Conservation (phyloP, 2,329 filamentous ascomycete species). For the Tricladium varicosporioides region DNA sequence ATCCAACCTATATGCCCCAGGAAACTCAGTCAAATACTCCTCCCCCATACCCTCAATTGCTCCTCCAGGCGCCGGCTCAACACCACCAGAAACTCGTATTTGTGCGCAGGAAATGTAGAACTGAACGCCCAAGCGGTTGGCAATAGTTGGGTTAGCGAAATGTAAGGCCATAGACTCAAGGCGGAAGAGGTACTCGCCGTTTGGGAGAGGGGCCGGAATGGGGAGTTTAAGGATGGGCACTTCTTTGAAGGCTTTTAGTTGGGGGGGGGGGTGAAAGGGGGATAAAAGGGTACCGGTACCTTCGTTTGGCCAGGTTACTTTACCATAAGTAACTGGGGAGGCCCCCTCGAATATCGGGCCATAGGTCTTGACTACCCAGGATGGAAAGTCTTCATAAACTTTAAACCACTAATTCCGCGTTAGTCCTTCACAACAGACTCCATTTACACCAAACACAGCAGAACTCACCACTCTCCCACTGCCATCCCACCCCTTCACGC, state of each 20-base stretch:
- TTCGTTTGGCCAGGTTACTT: background rate
- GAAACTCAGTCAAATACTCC: background rate
- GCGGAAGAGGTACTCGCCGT: conserved; percentile 56
- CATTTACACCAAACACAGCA: background rate
- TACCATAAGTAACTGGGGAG: background rate
- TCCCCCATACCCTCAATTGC: background rate
- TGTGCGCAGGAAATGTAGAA: conserved; percentile 36
- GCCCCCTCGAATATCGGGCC: background rate
- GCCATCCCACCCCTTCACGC: background rate
- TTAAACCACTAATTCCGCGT: background rate
- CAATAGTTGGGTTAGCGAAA: conserved; percentile 31
- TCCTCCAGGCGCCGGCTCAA: background rate
- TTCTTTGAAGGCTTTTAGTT: background rate
- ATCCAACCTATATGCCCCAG: background rate
- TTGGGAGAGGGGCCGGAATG: conserved; percentile 35
- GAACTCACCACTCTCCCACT: background rate
- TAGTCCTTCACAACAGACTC: background rate
- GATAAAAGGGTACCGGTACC: background rate
- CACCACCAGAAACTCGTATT: background rate
- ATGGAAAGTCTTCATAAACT: background rate
- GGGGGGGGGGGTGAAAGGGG: background rate
- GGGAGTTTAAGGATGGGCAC: too few species aligned
- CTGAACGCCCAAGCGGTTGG: conserved; percentile 39
- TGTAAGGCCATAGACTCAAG: conserved; percentile 61
- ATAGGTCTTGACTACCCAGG: background rate